These are phyloP conservation scores for Ceratocystis variospora DNA, from an alignment of 2,329 filamentous ascomycete genomes.

Conservation along the genomic window DNA sequence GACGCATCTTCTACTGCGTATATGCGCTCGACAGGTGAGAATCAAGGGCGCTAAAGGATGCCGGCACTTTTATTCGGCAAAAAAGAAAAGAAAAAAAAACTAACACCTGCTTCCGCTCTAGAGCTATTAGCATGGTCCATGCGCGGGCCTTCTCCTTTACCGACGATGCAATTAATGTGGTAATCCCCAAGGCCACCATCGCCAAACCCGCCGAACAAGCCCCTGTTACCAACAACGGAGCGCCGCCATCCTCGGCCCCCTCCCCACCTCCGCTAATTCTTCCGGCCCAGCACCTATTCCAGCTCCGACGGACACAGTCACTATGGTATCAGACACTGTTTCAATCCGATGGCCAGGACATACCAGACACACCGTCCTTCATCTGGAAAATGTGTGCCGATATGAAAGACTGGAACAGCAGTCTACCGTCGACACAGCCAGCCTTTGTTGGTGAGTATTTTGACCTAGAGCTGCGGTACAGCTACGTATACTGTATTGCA, in stretches of 20 bases:
- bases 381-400: slow-evolving; percentile 63
- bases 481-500: slow-evolving; percentile 77
- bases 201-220: slow-evolving; percentile 22
- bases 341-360: slow-evolving; percentile 56
- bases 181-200: slow-evolving; percentile 44
- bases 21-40: slow-evolving; percentile 74
- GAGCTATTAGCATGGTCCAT: slow-evolving; percentile 77
- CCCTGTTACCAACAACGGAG: slow-evolving; percentile 27
- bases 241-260: slow-evolving; percentile 28
- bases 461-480: slow-evolving; percentile 79
- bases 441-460: slow-evolving; percentile 60
- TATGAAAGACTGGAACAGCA: slow-evolving; percentile 69
- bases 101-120: slow-evolving; percentile 27
- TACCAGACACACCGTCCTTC: slow-evolving; percentile 54
- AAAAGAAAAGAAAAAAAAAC: neutral
- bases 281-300: slow-evolving; percentile 64
- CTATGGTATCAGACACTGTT: slow-evolving; percentile 82
- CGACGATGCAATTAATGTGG: slow-evolving; percentile 72
- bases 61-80: no score
- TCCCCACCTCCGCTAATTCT: slow-evolving; percentile 38
- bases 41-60: no score
- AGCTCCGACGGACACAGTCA: slow-evolving; percentile 73
- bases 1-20: slow-evolving; percentile 78
- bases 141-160: slow-evolving; percentile 85
- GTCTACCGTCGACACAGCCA: slow-evolving; percentile 53